Evolutionary conservation across 306 rosid species (phyloP).

Genomic region (Corylus heterophylla): DNA sequence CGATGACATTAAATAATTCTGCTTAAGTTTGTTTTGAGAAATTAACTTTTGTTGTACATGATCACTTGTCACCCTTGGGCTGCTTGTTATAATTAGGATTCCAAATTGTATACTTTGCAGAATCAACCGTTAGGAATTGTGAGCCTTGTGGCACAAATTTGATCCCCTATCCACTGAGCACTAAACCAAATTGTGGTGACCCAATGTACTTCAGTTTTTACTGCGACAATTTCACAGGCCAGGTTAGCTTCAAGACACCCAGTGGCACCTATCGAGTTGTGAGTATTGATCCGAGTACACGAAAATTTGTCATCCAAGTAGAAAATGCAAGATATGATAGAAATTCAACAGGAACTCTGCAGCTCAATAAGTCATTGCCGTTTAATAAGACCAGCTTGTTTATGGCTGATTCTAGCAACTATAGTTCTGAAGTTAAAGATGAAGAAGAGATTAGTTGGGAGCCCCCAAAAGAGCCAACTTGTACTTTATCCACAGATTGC

Average conservation of each 20-base stretch:
- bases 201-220: conserved; percentile 30
- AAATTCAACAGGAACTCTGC: not conserved
- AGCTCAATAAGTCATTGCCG: not conserved
- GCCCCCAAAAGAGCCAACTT: conserved; percentile 31
- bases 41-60: too few relatives aligned
- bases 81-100: not conserved
- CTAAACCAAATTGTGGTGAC: conserved; percentile 42
- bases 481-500: conserved; percentile 28
- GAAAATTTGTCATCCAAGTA: conserved; percentile 12
- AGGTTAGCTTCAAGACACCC: conserved; percentile 24
- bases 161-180: too few relatives aligned
- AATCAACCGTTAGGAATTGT: conserved; percentile 27
- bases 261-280: conserved; percentile 8
- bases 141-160: conserved; percentile 49
- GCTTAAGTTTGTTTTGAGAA: too few relatives aligned
- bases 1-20: not conserved
- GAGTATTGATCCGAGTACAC: not conserved
- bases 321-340: not conserved
- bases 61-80: not conserved
- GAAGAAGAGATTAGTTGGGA: conserved; percentile 33
- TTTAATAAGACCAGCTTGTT: not conserved
- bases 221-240: conserved; percentile 18
- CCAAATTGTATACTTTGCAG: conserved; percentile 24
- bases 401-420: not conserved
- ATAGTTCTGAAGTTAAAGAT: not conserved